Evolutionary conservation across 257 asterid genomes (phyloP).

Genomic region (Petunia secreta): DNA sequence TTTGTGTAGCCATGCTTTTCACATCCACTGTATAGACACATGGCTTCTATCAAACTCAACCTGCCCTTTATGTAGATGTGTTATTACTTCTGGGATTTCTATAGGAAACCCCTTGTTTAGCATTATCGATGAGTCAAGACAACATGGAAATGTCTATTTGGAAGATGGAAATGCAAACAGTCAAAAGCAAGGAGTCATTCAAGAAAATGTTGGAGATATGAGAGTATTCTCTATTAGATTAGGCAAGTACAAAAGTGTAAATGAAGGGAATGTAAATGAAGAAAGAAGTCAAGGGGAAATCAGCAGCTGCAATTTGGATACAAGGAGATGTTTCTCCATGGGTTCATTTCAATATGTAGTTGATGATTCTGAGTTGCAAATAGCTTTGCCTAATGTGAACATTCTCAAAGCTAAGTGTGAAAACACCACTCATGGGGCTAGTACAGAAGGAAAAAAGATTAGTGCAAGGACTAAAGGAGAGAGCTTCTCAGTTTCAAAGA

Average conservation of each 20-base stretch:
- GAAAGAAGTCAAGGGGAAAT: conserved; percentile 32
- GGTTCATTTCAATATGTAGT: conserved; percentile 64
- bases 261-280: conserved; percentile 32
- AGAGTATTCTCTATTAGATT: conserved; percentile 55
- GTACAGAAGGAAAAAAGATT: conserved; percentile 48
- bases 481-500: conserved; percentile 70
- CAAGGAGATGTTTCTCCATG: conserved; percentile 70
- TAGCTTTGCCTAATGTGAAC: conserved; percentile 37
- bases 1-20: conserved; percentile 91
- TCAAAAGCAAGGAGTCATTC: conserved; percentile 24
- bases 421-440: conserved; percentile 28
- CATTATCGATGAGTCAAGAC: conserved; percentile 26
- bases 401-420: conserved; percentile 9
- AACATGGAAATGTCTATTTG: conserved; percentile 27
- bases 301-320: conserved; percentile 48
- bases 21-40: conserved; percentile 80
- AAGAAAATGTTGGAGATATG: conserved; percentile 31
- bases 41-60: conserved; percentile 92
- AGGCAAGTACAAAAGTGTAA: conserved; percentile 52
- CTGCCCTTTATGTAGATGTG: conserved; percentile 84
- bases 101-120: conserved; percentile 25
- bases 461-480: conserved; percentile 55
- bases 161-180: conserved; percentile 19
- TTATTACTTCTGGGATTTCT: conserved; percentile 36
- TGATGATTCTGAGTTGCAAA: conserved; percentile 46